Evolutionary conservation across 768 basidiomycete genomes (phyloP).

Genomic region (Postia placenta): DNA sequence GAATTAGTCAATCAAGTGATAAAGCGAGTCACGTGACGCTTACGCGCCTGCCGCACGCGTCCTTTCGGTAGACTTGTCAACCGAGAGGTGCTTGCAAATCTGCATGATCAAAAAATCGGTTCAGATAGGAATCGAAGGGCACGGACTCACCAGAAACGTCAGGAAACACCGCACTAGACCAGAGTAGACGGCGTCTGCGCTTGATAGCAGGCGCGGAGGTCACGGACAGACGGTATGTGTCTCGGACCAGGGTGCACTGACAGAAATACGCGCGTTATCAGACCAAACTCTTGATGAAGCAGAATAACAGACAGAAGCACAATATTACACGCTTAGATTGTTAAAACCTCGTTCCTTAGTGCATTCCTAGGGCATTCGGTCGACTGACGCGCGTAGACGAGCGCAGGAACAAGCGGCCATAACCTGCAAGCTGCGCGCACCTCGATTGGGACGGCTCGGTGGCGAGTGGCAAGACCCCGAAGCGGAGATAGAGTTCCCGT

Average conservation of each 20-base stretch:
- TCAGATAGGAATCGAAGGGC: background rate
- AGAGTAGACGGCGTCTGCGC: background rate
- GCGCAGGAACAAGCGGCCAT: background rate
- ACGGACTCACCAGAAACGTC: background rate
- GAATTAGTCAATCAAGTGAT: slow-evolving; percentile 14
- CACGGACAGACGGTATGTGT: background rate
- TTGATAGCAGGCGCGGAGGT: background rate
- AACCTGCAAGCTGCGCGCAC: background rate
- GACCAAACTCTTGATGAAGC: background rate
- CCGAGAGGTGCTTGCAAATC: background rate
- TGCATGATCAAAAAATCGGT: slow-evolving; percentile 3
- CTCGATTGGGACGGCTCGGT: background rate
- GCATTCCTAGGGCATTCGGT: background rate
- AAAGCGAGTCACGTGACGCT: slow-evolving; percentile 12
- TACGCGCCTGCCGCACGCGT: slow-evolving; percentile 6
- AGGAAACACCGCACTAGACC: background rate
- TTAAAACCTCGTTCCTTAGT: background rate
- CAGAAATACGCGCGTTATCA: background rate
- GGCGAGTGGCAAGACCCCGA: background rate
- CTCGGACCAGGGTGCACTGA: background rate
- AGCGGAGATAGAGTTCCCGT: background rate
- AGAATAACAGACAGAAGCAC: background rate
- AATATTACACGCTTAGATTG: background rate
- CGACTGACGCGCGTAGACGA: background rate
- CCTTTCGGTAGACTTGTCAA: slow-evolving; percentile 1